A percentile compares a stretch with the other conserved stretches of the same genome.
phyloP scores from a whole-genome alignment of 805 yeast species.

The Sugiyamaella floridensis region DNA sequence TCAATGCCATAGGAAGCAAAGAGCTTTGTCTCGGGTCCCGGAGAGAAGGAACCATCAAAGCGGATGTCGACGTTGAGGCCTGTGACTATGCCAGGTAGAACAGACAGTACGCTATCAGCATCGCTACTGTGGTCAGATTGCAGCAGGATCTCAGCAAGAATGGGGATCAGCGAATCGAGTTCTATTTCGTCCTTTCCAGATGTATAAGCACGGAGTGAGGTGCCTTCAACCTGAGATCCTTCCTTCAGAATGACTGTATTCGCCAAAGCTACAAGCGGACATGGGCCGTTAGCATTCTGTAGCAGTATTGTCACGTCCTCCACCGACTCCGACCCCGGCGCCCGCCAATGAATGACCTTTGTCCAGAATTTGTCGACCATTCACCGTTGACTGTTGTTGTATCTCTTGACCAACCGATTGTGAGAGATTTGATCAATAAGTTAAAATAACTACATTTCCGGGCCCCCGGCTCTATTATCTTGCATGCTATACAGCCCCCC shows the following conservation, averaged over 20 bases:
- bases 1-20: slow-evolving; percentile 54
- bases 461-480: background rate
- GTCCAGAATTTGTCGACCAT: slow-evolving; percentile 31
- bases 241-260: slow-evolving; percentile 59
- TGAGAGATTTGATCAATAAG: too few relatives aligned
- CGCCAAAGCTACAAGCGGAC: slow-evolving; percentile 72
- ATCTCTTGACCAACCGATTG: too few relatives aligned
- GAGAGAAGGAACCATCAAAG: slow-evolving; percentile 54
- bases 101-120: slow-evolving; percentile 40
- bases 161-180: slow-evolving; percentile 40
- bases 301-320: slow-evolving; percentile 41
- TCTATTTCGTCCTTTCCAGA: slow-evolving; percentile 28
- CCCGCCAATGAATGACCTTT: slow-evolving; percentile 9
- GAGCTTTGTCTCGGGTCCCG: slow-evolving; percentile 46
- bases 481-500: background rate
- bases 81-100: slow-evolving; percentile 56
- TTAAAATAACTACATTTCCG: background rate
- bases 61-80: slow-evolving; percentile 71
- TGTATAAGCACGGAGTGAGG: slow-evolving; percentile 20
- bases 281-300: slow-evolving; percentile 82
- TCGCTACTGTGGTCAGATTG: slow-evolving; percentile 16
- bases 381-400: background rate
- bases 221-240: slow-evolving; percentile 20
- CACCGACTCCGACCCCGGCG: background rate
- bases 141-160: slow-evolving; percentile 42